Evolutionary conservation across 169 alveolate genomes (phyloP).

Genomic region (Cyclospora cayetanensis): DNA sequence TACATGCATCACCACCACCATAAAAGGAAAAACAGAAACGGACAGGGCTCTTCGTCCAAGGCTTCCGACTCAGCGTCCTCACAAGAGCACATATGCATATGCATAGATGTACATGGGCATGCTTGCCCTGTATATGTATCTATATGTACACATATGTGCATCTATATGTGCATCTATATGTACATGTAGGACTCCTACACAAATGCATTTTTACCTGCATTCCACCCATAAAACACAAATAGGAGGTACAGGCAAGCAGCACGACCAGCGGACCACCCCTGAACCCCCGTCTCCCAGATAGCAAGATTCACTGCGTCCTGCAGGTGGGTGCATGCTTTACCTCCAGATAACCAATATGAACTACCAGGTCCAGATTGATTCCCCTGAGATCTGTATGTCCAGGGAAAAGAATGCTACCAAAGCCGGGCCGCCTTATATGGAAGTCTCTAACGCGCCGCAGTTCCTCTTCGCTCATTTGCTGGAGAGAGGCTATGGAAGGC

Average conservation of each 20-base stretch:
- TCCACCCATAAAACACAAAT: too few species aligned
- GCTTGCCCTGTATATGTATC: neutral
- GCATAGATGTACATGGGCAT: neutral
- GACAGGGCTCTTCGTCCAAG: too few species aligned
- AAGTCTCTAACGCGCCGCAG: slow-evolving; percentile 82
- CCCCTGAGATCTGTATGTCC: slow-evolving; percentile 85
- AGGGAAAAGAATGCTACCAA: slow-evolving; percentile 86
- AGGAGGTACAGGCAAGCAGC: too few species aligned
- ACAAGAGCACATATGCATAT: neutral
- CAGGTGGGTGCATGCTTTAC: too few species aligned
- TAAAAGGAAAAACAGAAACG: neutral
- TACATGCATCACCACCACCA: neutral
- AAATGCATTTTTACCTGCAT: too few species aligned
- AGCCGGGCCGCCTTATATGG: slow-evolving; percentile 77
- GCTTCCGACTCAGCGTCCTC: neutral
- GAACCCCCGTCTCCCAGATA: too few species aligned
- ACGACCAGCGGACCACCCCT: too few species aligned
- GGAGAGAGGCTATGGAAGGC: slow-evolving; percentile 81
- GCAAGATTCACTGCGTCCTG: too few species aligned
- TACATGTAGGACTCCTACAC: neutral
- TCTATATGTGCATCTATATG: neutral
- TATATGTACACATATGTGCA: neutral
- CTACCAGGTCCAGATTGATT: slow-evolving; percentile 82
- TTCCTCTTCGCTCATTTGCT: slow-evolving; percentile 82
- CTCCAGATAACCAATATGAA: slow-evolving; percentile 70